phyloP scores from a whole-genome alignment of 495 filamentous ascomycete genomes.

The Hypoxylon fragiforme region DNA sequence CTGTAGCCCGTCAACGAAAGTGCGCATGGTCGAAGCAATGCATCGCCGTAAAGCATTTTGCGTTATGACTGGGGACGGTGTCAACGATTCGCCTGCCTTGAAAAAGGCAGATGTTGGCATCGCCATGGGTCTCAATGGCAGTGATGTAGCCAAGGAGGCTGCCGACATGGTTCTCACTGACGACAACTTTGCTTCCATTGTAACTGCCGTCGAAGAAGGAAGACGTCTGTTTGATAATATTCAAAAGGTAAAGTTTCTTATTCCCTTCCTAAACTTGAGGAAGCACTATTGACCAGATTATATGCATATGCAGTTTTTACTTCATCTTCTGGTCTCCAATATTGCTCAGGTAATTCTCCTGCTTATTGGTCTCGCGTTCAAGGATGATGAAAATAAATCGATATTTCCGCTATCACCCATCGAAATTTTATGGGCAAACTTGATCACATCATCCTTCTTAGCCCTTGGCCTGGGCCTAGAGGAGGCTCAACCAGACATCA shows the following conservation, averaged over 20 bases:
- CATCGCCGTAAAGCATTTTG: conserved; percentile 62
- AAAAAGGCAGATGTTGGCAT: conserved; percentile 84
- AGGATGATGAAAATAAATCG: conserved; percentile 51
- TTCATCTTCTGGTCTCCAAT: conserved; percentile 62
- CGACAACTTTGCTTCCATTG: conserved; percentile 84
- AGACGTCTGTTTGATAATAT: conserved; percentile 69
- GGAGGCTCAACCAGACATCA: conserved; percentile 58
- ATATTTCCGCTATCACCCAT: conserved; percentile 61
- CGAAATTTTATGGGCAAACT: conserved; percentile 64
- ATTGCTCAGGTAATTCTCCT: conserved; percentile 59
- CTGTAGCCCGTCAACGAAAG: conserved; percentile 72
- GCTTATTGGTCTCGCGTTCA: conserved; percentile 61
- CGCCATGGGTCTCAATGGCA: conserved; percentile 76
- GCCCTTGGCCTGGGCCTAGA: conserved; percentile 63
- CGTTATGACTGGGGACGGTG: conserved; percentile 90
- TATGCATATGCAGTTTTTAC: conserved; percentile 49
- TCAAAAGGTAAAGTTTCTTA: conserved; percentile 56
- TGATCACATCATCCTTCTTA: conserved; percentile 61
- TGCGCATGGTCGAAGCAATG: conserved; percentile 77
- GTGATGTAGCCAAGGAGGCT: conserved; percentile 86
- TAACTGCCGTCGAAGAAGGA: conserved; percentile 65
- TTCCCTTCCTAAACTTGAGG: conserved; percentile 1
- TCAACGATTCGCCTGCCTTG: conserved; percentile 83
- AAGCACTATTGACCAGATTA: conserved; percentile 7
- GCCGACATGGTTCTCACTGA: conserved; percentile 79